Evolutionary conservation across 352 stramenopile species (phyloP), one percentile per base, ranked within the genome.

Genomic region (Phytophthora hybrid): DNA sequence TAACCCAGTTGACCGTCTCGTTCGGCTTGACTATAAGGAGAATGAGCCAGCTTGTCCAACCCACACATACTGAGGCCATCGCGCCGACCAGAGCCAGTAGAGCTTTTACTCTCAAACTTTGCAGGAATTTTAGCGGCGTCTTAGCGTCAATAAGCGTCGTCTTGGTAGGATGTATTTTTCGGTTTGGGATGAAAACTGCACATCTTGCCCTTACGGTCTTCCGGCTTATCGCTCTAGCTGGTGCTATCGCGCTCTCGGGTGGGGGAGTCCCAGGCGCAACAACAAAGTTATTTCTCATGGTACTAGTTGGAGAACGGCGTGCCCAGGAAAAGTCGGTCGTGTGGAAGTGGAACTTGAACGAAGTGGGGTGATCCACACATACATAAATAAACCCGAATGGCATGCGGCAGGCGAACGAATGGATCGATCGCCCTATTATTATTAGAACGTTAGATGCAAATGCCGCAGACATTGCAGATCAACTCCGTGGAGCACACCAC

Each of bases 1-100:
- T 79, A 32, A 75, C 32, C 16, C n/a, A 53, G 41, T 79, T 82
- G 8, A 77, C 56, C 0, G 46, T 79, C 18, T 59, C 51, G 18
- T 63, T 77, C 0, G 75, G 71, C 6, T 52, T 44, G 9, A 69
- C 47, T 2, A 53, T 74, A 0, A 82, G 37, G 0, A 71, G n/a
- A 13, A 75, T 37, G n/a, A 79, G 49, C 63, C 71, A 74, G 13
- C 14, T 51, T 5, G 44, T 51, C 44, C 44, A 51, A 4, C 44
- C 44, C 44, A 21, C 44, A 11, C 44, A 21, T 3, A 51, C 18
- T 0, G 18, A 21, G 44, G 44, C 44, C 44, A 51, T 51, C 14
- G 44, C 44, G 16, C 14, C 44, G 18, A 51, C 44, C 7, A 51
- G 16, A 23, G n/a, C 7, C 16, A 51, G 44, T 51, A 51, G 18